Evolutionary conservation across 78 protist genomes (phyloP).

Genomic region (Dictyostelium intermedium): DNA sequence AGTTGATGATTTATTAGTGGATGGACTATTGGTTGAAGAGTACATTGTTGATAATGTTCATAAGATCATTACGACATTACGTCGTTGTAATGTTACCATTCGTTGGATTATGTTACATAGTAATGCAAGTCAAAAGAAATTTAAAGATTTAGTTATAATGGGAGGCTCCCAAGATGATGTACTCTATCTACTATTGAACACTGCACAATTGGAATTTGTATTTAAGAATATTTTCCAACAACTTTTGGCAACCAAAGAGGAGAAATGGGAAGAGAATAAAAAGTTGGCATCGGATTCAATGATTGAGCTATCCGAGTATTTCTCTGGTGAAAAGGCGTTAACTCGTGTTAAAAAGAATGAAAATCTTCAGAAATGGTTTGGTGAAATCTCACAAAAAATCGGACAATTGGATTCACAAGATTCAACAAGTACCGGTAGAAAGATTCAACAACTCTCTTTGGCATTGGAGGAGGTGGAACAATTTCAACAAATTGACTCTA

Average conservation of each 20-base stretch:
- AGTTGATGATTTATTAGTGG: constrained; percentile 35
- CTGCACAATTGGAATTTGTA: constrained; percentile 93
- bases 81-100: constrained; percentile 95
- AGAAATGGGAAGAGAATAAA: constrained; percentile 89
- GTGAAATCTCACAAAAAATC: constrained; percentile 81
- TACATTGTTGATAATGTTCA: constrained; percentile 88
- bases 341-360: constrained; percentile 91
- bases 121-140: constrained; percentile 52
- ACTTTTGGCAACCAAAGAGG: constrained; percentile 74
- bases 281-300: constrained; percentile 71
- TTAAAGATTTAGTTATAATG: constrained; percentile 15
- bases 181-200: constrained; percentile 87
- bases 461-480: constrained; percentile 96
- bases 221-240: constrained; percentile 84
- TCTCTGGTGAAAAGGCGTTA: constrained; percentile 92
- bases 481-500: constrained; percentile 93
- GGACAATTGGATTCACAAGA: constrained; percentile 84
- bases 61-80: constrained; percentile 74
- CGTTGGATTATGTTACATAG: constrained; percentile 74
- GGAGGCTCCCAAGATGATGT: constrained; percentile 78
- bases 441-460: constrained; percentile 90
- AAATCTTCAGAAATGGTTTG: constrained; percentile 93
- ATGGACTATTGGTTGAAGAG: constrained; percentile 92
- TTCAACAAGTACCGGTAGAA: constrained; percentile 91
- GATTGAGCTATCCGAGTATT: constrained; percentile 88